A percentile compares a stretch with the other conserved stretches of the same genome.
phyloP scores from a whole-genome alignment of 352 stramenopile genomes.

The Globisporangium heterothallicum region DNA sequence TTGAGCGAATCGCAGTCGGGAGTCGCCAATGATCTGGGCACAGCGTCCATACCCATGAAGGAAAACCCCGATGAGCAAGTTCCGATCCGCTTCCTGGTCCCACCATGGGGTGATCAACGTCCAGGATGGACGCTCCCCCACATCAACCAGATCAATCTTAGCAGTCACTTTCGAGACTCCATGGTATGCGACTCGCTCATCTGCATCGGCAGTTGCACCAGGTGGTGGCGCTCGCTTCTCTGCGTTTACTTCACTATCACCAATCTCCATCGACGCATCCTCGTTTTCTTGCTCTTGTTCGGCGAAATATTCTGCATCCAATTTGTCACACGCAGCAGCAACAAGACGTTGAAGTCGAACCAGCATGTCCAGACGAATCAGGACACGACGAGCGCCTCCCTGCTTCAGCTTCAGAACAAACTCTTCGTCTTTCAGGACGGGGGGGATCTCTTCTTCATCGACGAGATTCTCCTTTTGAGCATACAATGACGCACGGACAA shows the following conservation, averaged over 20 bases:
- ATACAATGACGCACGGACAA: constrained; percentile 55
- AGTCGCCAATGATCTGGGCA: constrained; percentile 73
- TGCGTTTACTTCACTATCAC: constrained; percentile 3
- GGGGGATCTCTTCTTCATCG: constrained; percentile 64
- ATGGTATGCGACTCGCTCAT: constrained; percentile 68
- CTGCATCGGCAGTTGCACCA: constrained; percentile 43
- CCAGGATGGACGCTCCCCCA: constrained; percentile 74
- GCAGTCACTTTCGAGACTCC: constrained; percentile 60
- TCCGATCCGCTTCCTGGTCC: constrained; percentile 75
- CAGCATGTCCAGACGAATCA: constrained; percentile 85
- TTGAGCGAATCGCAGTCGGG: constrained; percentile 63
- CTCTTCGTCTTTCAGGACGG: constrained; percentile 83
- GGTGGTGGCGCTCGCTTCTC: constrained; percentile 14
- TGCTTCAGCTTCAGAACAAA: constrained; percentile 86
- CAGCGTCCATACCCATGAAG: constrained; percentile 83
- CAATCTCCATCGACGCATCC: constrained; percentile 13
- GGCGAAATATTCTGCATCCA: constrained; percentile 45
- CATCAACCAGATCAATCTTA: constrained; percentile 55
- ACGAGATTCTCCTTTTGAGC: constrained; percentile 70
- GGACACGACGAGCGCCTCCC: constrained; percentile 69
- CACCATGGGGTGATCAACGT: constrained; percentile 84
- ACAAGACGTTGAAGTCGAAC: constrained; percentile 67
- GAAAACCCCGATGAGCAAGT: constrained; percentile 78
- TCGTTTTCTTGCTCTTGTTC: constrained; percentile 9
- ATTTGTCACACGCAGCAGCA: constrained; percentile 43